Conservation (phyloP, 306 rosid species). For the Arachis stenosperma region DNA sequence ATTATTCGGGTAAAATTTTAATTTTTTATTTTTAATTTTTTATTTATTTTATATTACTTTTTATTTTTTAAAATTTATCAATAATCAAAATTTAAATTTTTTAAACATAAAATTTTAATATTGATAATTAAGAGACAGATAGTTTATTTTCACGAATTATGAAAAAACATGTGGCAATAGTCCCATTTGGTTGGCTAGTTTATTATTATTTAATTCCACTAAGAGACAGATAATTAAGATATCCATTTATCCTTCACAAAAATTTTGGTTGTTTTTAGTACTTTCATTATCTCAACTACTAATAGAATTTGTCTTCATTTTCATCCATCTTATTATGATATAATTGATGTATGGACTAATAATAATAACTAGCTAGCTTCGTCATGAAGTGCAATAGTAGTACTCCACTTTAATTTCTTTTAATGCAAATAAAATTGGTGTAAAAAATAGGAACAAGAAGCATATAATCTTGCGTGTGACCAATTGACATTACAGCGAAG, state of each 20-base stretch:
- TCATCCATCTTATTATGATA: constrained; percentile 12
- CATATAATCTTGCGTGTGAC: not conserved
- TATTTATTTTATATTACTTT: too few relatives aligned
- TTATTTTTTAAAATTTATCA: too few relatives aligned
- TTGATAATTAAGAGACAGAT: too few relatives aligned
- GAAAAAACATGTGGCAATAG: constrained; percentile 20
- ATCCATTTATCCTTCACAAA: constrained; percentile 19
- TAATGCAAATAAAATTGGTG: constrained; percentile 16
- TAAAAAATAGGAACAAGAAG: not conserved
- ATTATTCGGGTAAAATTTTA: constrained; percentile 37
- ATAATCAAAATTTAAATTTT: too few relatives aligned
- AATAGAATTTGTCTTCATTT: constrained; percentile 17
- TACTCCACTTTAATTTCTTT: constrained; percentile 13
- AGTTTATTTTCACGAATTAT: not conserved
- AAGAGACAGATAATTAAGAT: constrained; percentile 26
- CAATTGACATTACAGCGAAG: constrained; percentile 6
- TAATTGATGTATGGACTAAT: constrained; percentile 25
- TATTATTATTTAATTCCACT: constrained; percentile 12
- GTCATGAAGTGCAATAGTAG: constrained; percentile 19
- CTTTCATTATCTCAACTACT: constrained; percentile 9
- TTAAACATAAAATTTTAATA: too few relatives aligned
- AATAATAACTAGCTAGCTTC: constrained; percentile 4
- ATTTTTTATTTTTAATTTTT: not conserved
- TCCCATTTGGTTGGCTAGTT: constrained; percentile 33
- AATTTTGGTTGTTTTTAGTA: not conserved